Evolutionary conservation across 352 stramenopile genomes (phyloP).

Genomic region (Globisporangium yorkense): DNA sequence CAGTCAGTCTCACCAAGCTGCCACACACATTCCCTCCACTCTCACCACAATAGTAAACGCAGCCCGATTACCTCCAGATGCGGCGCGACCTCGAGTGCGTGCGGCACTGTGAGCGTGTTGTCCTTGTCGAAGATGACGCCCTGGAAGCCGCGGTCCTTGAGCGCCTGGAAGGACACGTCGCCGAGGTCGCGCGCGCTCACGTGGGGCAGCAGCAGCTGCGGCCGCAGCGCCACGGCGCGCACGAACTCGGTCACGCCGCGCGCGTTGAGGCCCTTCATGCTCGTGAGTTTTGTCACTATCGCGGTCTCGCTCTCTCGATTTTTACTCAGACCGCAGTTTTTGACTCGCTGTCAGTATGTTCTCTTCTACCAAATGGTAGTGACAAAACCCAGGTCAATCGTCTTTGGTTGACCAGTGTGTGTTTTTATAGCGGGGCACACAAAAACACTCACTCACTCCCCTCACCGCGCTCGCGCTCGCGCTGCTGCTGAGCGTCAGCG

Average conservation of each 20-base stretch:
- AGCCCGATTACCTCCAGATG: conserved; percentile 31
- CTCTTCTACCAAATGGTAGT: background rate
- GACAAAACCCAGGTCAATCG: background rate
- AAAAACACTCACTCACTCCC: conserved; percentile 1
- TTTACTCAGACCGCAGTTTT: no score
- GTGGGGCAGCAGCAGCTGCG: conserved; percentile 77
- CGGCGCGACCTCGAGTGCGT: conserved; percentile 77
- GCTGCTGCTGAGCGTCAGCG: background rate
- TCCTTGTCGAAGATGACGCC: conserved; percentile 97
- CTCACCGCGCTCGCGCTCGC: background rate
- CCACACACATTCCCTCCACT: background rate
- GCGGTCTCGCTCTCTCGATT: background rate
- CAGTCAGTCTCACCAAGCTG: no score
- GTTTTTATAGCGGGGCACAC: background rate
- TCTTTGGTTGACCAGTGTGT: background rate
- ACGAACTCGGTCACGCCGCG: conserved; percentile 77
- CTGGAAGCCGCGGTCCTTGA: conserved; percentile 83
- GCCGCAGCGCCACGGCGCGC: conserved; percentile 58
- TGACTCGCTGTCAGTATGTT: background rate
- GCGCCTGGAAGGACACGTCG: conserved; percentile 74
- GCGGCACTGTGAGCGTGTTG: conserved; percentile 94
- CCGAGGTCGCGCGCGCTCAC: conserved; percentile 79
- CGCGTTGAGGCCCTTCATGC: conserved; percentile 74
- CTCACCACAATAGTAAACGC: background rate
- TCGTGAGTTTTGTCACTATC: conserved; percentile 1